These are phyloP conservation scores for Amaranthus tricolor DNA, from an alignment of 179 eudicot genomes.

Conservation along the genomic window DNA sequence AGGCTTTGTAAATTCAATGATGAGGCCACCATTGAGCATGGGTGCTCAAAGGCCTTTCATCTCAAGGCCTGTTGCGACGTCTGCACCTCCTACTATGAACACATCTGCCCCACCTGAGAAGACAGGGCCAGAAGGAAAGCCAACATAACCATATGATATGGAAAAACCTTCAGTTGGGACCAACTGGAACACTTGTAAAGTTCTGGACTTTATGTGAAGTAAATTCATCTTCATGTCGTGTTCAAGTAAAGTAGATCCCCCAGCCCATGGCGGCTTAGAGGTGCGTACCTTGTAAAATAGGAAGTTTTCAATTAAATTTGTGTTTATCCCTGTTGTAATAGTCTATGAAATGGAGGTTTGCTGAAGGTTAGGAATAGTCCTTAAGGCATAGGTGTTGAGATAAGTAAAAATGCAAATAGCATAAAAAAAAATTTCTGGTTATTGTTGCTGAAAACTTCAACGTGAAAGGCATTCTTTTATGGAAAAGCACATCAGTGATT, in stretches of 20 bases:
- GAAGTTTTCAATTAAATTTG: not conserved
- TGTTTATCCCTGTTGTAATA: conserved; percentile 2
- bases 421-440: not conserved
- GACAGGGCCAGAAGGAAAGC: conserved; percentile 47
- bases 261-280: not conserved
- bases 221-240: not conserved
- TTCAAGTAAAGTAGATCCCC: not conserved
- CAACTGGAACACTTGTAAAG: conserved; percentile 3
- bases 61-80: conserved; percentile 56
- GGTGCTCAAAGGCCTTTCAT: conserved; percentile 67
- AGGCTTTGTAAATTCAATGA: conserved; percentile 45
- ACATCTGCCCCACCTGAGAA: conserved; percentile 36
- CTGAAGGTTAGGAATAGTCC: not conserved
- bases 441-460: not conserved
- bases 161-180: conserved; percentile 27
- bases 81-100: conserved; percentile 36
- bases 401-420: not conserved
- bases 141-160: conserved; percentile 40
- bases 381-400: not conserved
- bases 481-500: not conserved
- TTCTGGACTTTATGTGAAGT: not conserved
- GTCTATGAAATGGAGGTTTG: not conserved
- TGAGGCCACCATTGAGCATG: conserved; percentile 59
- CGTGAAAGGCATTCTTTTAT: not conserved
- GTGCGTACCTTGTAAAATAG: conserved; percentile 3